Percentiles rank a stretch among this genome's conserved stretches.
phyloP scores from a whole-genome alignment of 768 basidiomycete species.

The Wakefieldia striispora region DNA sequence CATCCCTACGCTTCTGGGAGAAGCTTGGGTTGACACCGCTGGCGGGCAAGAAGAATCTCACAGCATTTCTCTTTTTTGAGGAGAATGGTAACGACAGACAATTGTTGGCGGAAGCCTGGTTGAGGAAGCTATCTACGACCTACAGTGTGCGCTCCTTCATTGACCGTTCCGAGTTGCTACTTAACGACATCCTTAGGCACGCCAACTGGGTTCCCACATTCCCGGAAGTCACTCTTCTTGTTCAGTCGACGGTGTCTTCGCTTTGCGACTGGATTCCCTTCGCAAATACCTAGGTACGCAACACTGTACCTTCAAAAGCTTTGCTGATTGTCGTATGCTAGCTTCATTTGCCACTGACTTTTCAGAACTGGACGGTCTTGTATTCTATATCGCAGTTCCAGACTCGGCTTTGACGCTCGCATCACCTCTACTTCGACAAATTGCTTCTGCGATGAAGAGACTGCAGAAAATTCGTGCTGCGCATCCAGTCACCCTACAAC shows the following conservation, averaged over 20 bases:
- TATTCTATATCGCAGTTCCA: constrained; percentile 72
- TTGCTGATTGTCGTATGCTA: constrained; percentile 22
- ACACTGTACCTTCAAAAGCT: neutral
- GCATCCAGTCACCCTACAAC: constrained; percentile 61
- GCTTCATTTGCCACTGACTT: constrained; percentile 51
- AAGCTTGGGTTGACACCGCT: constrained; percentile 74
- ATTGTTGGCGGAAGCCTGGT: constrained; percentile 55
- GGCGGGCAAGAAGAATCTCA: constrained; percentile 69
- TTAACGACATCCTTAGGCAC: constrained; percentile 42
- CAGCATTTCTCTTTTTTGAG: constrained; percentile 68
- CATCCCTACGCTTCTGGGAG: constrained; percentile 82
- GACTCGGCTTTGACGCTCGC: constrained; percentile 56
- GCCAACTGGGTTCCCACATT: constrained; percentile 55
- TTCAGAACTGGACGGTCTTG: constrained; percentile 40
- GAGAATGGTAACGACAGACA: constrained; percentile 50
- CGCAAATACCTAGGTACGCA: constrained; percentile 61
- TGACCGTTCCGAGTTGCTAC: constrained; percentile 7
- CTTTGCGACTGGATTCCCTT: constrained; percentile 66
- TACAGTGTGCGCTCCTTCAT: constrained; percentile 53
- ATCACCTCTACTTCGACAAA: constrained; percentile 66
- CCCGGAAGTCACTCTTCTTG: constrained; percentile 50
- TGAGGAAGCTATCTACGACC: constrained; percentile 46
- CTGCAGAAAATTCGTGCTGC: constrained; percentile 45
- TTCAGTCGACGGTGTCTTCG: constrained; percentile 55
- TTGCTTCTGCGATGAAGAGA: constrained; percentile 63